Percentiles rank a stretch among this genome's conserved stretches.
Conservation (phyloP, 2,329 filamentous ascomycete species). For the Shiraia sp. region DNA sequence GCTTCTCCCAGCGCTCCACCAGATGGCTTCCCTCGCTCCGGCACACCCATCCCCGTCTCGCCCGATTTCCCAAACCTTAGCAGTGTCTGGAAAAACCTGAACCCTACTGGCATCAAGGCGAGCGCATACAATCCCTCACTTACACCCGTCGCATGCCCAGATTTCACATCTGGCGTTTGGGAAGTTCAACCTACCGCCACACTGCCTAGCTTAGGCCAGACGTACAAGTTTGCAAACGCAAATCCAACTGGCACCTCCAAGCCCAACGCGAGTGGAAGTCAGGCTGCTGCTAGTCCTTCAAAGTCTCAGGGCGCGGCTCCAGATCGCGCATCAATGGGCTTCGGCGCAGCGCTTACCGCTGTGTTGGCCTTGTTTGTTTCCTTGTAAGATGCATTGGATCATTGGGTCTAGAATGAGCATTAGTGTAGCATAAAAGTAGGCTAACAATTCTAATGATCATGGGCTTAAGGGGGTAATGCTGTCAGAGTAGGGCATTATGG, state of each 20-base stretch:
- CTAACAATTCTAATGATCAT: too few species aligned
- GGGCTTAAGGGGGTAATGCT: too few species aligned
- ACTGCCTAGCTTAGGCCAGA: slow-evolving; percentile 68
- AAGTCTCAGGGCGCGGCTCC: slow-evolving; percentile 24
- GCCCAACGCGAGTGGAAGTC: not conserved
- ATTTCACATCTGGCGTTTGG: slow-evolving; percentile 71
- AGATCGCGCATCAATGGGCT: slow-evolving; percentile 25
- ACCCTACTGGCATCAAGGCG: slow-evolving; percentile 68
- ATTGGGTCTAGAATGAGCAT: not conserved
- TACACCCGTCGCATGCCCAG: slow-evolving; percentile 70
- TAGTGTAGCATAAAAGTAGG: not conserved
- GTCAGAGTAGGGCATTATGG: too few species aligned
- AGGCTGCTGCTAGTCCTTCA: slow-evolving; percentile 2
- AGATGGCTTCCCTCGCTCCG: slow-evolving; percentile 71
- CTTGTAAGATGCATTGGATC: slow-evolving; percentile 13
- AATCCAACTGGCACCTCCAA: slow-evolving; percentile 8
- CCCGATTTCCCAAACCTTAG: slow-evolving; percentile 82
- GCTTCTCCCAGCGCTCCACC: slow-evolving; percentile 52
- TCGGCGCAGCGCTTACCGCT: slow-evolving; percentile 19
- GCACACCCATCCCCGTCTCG: slow-evolving; percentile 71
- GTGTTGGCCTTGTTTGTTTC: slow-evolving; percentile 29
- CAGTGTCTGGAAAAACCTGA: slow-evolving; percentile 73
- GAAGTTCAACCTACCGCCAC: slow-evolving; percentile 69
- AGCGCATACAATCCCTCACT: slow-evolving; percentile 66
- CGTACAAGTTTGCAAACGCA: slow-evolving; percentile 19